A percentile compares a stretch with the other conserved stretches of the same genome.
Conservation (phyloP, 768 basidiomycete species). For the Rhizopogon salebrosus region DNA sequence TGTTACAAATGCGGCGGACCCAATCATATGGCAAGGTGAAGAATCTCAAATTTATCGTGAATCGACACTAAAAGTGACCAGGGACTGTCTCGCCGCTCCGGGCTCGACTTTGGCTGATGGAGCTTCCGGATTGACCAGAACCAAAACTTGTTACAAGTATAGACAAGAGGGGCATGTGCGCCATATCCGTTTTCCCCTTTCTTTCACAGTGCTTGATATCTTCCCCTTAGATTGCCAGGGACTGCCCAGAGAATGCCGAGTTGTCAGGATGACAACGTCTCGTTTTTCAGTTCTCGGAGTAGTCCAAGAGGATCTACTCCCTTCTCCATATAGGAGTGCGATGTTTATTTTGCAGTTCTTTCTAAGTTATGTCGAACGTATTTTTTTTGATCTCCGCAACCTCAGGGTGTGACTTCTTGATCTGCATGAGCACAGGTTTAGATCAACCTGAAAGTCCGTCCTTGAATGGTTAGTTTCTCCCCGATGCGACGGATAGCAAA, state of each 20-base stretch:
- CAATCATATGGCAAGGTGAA: conserved; percentile 80
- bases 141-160: conserved; percentile 85
- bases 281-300: background rate
- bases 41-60: background rate
- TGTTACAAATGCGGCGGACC: conserved; percentile 88
- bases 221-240: conserved; percentile 50
- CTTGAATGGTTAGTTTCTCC: background rate
- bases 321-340: conserved; percentile 13
- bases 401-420: background rate
- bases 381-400: conserved; percentile 4
- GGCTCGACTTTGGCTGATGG: conserved; percentile 47
- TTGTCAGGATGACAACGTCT: conserved; percentile 37
- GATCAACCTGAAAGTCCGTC: background rate
- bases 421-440: conserved; percentile 1
- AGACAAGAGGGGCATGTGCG: conserved; percentile 84
- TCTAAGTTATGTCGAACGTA: conserved; percentile 7
- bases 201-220: background rate
- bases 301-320: conserved; percentile 9
- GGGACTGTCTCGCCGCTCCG: conserved; percentile 79
- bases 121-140: conserved; percentile 49
- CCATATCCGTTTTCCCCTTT: conserved; percentile 7
- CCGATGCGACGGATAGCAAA: background rate
- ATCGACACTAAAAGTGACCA: conserved; percentile 21
- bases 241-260: conserved; percentile 54
- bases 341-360: conserved; percentile 12